These are phyloP conservation scores for Microcos paniculata DNA, from an alignment of 345 rosid genomes.

Conservation along the genomic window DNA sequence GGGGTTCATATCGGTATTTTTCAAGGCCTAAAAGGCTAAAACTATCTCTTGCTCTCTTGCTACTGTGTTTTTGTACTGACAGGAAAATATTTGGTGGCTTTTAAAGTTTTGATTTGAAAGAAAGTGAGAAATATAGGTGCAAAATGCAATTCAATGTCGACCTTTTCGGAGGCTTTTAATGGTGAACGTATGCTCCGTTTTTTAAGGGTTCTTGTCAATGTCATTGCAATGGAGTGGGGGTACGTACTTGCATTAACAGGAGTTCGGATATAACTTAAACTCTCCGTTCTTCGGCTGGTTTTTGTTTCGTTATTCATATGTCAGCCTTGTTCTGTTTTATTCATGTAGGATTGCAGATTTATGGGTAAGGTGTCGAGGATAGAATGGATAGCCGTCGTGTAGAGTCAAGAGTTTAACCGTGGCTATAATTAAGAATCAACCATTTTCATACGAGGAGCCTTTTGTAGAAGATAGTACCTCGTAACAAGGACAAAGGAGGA, in stretches of 20 bases:
- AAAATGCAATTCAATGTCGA: background rate
- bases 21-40: background rate
- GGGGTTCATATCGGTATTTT: too few relatives aligned
- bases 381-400: too few relatives aligned
- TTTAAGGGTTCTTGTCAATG: background rate
- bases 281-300: background rate
- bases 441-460: too few relatives aligned
- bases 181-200: background rate
- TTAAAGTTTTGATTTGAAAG: background rate
- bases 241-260: background rate
- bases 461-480: too few relatives aligned
- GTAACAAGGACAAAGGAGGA: too few relatives aligned
- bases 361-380: too few relatives aligned
- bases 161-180: slow-evolving; percentile 4
- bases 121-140: slow-evolving; percentile 4
- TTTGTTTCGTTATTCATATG: too few relatives aligned
- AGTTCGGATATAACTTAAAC: background rate
- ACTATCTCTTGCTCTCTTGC: background rate
- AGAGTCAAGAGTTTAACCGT: too few relatives aligned
- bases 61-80: background rate
- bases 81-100: background rate
- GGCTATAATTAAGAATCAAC: too few relatives aligned
- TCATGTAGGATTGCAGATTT: too few relatives aligned
- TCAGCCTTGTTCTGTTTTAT: background rate
- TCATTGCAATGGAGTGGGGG: background rate